phyloP scores from a whole-genome alignment of 352 stramenopile genomes.

The Globisporangium cederbergense region DNA sequence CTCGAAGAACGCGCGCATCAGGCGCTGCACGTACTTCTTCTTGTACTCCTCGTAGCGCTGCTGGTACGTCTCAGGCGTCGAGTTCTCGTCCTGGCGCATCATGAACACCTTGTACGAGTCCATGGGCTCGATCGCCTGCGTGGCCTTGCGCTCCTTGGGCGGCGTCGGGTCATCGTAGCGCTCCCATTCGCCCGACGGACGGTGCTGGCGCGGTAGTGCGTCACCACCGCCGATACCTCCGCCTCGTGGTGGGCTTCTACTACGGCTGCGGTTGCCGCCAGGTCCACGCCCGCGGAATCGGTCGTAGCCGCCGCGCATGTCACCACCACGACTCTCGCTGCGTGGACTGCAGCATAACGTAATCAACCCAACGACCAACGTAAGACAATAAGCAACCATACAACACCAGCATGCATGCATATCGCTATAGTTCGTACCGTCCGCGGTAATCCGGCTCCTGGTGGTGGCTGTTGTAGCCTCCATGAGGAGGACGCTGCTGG shows the following conservation, averaged over 20 bases:
- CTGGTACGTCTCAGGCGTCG: slow-evolving; percentile 76
- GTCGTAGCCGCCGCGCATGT: slow-evolving; percentile 21
- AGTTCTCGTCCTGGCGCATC: slow-evolving; percentile 84
- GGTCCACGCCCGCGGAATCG: slow-evolving; percentile 19
- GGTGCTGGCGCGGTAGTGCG: background rate
- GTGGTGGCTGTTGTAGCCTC: slow-evolving; percentile 8
- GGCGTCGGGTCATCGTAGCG: slow-evolving; percentile 17
- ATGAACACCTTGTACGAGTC: slow-evolving; percentile 88
- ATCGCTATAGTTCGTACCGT: slow-evolving; percentile 10
- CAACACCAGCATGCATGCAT: background rate
- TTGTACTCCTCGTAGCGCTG: slow-evolving; percentile 89
- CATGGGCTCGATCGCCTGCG: slow-evolving; percentile 59
- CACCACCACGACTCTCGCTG: slow-evolving; percentile 24
- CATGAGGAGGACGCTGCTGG: slow-evolving; percentile 12
- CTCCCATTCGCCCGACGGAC: slow-evolving; percentile 20
- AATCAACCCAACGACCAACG: background rate
- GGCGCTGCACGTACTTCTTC: slow-evolving; percentile 79
- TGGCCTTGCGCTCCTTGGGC: slow-evolving; percentile 28
- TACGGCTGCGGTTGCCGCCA: slow-evolving; percentile 28
- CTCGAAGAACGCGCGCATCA: slow-evolving; percentile 83
- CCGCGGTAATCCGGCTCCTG: slow-evolving; percentile 25
- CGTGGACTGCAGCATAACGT: slow-evolving; percentile 11
- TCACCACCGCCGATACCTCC: slow-evolving; percentile 8
- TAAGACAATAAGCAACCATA: slow-evolving; percentile 2
- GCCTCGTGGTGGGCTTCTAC: slow-evolving; percentile 29